Base-by-base conservation (phyloP, 257 asterid genomes). In the Primulina tabacum region DNA sequence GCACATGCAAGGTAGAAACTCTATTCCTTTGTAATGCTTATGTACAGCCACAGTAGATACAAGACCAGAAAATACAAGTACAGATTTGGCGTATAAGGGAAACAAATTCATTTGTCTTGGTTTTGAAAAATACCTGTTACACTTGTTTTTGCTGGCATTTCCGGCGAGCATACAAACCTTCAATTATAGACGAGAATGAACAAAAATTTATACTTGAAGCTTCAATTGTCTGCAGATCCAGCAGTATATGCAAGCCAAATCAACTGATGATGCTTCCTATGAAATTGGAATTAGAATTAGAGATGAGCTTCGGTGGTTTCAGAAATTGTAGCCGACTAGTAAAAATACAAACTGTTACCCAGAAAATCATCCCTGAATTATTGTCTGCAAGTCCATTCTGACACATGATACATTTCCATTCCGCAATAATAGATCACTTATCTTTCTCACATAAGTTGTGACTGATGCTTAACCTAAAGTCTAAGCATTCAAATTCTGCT, bases 51-150 rank as follows among this genome's bases (percentile, higher is more conserved):
- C 30, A 37, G 58, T 58, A 56, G 32, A 35, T 40, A 47, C n/a
- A 74, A 74, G 53, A 71, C 63, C 52, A 34, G 14, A 71, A 53
- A 35, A 24, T 30, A 33, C 40, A 67, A 43, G 38, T 56, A 38
- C 64, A 70, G 40, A 12, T 63, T 29, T 40, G 63, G 21, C 11
- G 28, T 8, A 64, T 14, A 43, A 57, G 68, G 57, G 60, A 40
- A 30, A 62, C 64, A 7, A 71, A 29, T 37, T 37, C 30, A 32
- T 24, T 24, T 35, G 21, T 37, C 55, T 26, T 7, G 59, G 29
- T 68, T 72, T 72, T 60, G 67, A 57, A 52, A 50, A 55, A 59
- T 64, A 79, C 75, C 78, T 71, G 75, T 32, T 24, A 47, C 47
- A 29, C 6, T 32, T 33, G 69, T 74, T 21, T 72, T 67, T 60